A percentile compares a stretch with the other conserved stretches of the same genome.
phyloP scores from a whole-genome alignment of 1,284 basidiomycete genomes.

The Ceratobasidium sp. region DNA sequence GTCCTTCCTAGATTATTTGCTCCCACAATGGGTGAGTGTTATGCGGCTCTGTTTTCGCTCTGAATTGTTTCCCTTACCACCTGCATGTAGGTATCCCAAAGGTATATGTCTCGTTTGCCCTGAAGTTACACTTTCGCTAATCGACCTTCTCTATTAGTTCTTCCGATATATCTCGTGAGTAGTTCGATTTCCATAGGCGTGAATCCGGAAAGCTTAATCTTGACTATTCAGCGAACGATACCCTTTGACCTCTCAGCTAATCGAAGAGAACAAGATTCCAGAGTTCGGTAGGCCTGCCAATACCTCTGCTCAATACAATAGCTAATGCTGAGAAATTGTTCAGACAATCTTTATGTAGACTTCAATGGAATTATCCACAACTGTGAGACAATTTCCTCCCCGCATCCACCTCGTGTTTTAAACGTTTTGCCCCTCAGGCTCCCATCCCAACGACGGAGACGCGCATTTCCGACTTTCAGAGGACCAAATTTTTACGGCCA shows the following conservation, averaged over 20 bases:
- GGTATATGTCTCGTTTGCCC: conserved; percentile 47
- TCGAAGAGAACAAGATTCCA: conserved; percentile 97
- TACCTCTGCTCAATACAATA: conserved; percentile 18
- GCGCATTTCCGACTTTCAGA: conserved; percentile 96
- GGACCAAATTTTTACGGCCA: conserved; percentile 96
- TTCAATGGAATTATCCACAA: conserved; percentile 99
- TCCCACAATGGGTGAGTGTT: conserved; percentile 28
- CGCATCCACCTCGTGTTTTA: neutral
- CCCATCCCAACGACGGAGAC: conserved; percentile 94
- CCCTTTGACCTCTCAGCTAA: conserved; percentile 97
- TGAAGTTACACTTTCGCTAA: conserved; percentile 19
- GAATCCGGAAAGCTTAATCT: conserved; percentile 2
- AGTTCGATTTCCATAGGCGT: neutral
- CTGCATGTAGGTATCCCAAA: conserved; percentile 52
- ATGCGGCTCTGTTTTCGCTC: neutral
- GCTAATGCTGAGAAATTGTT: conserved; percentile 9
- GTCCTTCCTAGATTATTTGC: neutral
- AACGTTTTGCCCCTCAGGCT: conserved; percentile 65
- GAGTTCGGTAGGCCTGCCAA: conserved; percentile 77
- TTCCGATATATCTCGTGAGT: conserved; percentile 87
- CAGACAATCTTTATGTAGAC: conserved; percentile 92
- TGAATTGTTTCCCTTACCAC: neutral
- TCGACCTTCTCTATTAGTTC: conserved; percentile 65
- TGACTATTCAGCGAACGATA: conserved; percentile 87
- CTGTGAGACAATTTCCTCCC: conserved; percentile 68